phyloP scores from a whole-genome alignment of 1,284 basidiomycete species.

The Boletus holoroseus region DNA sequence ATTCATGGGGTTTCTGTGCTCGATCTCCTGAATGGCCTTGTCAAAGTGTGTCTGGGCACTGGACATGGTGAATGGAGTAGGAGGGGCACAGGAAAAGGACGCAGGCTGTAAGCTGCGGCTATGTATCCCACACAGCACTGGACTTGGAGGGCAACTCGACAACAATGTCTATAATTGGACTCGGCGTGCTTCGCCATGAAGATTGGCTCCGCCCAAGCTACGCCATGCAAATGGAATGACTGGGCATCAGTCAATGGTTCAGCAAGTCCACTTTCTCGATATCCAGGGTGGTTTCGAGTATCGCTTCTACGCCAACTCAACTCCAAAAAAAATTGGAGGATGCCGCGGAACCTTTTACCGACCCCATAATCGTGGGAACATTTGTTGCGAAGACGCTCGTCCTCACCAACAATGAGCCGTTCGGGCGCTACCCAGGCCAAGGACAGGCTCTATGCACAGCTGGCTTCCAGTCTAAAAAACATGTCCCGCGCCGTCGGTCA shows the following conservation, averaged over 20 bases:
- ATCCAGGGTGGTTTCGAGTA: background rate
- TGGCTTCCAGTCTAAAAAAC: constrained; percentile 54
- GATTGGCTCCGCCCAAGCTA: too few relatives aligned
- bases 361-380: constrained; percentile 16
- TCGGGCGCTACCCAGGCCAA: constrained; percentile 63
- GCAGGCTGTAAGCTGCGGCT: background rate
- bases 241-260: background rate
- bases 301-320: constrained; percentile 4
- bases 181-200: background rate
- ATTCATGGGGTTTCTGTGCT: constrained; percentile 49
- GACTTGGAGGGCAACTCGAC: background rate
- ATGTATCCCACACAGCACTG: constrained; percentile 15
- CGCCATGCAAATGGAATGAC: background rate
- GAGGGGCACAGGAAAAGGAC: constrained; percentile 11
- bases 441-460: constrained; percentile 65
- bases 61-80: constrained; percentile 33
- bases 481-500: constrained; percentile 57
- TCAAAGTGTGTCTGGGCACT: constrained; percentile 52
- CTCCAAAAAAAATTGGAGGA: background rate
- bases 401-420: constrained; percentile 19
- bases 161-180: constrained; percentile 21
- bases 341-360: background rate
- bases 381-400: background rate
- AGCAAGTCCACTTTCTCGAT: background rate
- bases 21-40: constrained; percentile 69